phyloP scores from a whole-genome alignment of 129 eudicot species.

The Artemisia tridentata region DNA sequence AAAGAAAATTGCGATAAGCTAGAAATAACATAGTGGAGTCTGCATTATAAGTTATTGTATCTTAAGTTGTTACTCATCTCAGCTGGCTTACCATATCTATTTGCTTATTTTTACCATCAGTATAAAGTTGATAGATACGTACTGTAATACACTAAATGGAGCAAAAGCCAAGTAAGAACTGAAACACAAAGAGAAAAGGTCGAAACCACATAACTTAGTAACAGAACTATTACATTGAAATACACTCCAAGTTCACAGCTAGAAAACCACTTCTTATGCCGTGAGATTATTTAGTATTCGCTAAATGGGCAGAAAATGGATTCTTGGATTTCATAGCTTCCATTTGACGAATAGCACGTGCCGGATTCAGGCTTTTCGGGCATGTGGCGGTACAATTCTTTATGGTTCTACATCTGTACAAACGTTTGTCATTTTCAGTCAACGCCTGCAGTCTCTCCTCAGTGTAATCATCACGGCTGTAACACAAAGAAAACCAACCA shows the following conservation, averaged over 20 bases:
- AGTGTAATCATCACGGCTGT: slow-evolving; percentile 70
- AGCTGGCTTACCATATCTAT: too few relatives aligned
- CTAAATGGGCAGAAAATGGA: slow-evolving; percentile 14
- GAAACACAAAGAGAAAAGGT: too few relatives aligned
- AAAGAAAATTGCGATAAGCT: too few relatives aligned
- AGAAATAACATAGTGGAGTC: too few relatives aligned
- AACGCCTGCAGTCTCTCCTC: slow-evolving; percentile 73
- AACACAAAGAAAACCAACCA: not conserved
- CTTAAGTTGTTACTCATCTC: too few relatives aligned
- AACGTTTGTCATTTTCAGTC: slow-evolving; percentile 50
- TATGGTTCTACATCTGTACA: slow-evolving; percentile 75
- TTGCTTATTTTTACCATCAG: too few relatives aligned
- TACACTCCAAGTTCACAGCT: not conserved
- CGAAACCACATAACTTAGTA: not conserved
- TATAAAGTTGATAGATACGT: too few relatives aligned
- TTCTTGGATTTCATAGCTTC: slow-evolving; percentile 37
- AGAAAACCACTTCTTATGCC: not conserved
- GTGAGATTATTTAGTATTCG: slow-evolving; percentile 4
- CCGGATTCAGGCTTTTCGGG: slow-evolving; percentile 83
- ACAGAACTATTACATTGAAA: not conserved
- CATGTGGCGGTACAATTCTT: slow-evolving; percentile 66
- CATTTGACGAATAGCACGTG: slow-evolving; percentile 73
- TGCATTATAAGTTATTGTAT: too few relatives aligned
- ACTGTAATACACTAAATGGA: too few relatives aligned
- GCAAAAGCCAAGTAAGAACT: too few relatives aligned